Base-by-base conservation (phyloP, 2,329 filamentous ascomycete species). In the Tolypocladium tropicale region DNA sequence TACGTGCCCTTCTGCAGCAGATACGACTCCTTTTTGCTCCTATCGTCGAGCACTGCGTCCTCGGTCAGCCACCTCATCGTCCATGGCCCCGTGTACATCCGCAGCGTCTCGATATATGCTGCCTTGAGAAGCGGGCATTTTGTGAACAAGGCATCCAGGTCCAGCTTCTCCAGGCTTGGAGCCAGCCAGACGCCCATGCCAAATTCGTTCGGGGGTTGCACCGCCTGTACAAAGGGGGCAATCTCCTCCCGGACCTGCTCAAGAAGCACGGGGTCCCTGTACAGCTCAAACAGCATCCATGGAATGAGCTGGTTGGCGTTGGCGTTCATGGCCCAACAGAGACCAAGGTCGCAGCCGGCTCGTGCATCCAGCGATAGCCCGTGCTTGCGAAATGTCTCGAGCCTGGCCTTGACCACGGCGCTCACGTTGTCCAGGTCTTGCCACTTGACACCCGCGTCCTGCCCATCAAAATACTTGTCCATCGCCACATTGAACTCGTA, bases 221-320 rank as follows among this genome's bases (percentile, higher is more conserved):
- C 59, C 6, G 67, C 61, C 12, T 63, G 55, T 16, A 73, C 60
- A 39, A 62, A 67, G 0, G 68, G 67, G 9, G 64, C 65, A 54
- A 76, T 66, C 59, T 76, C 74, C 3, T 70, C 66, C 16, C 70
- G 69, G 30, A 77, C 64, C 28, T 71, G 66, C 33, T 63, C 64
- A 1, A 76, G 64, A 3, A 76, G 67, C 12, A 71, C 65, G 0
- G 67, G 62, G 25, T 76, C 72, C 11, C 69, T 67, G 56, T 69
- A 70, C 11, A 76, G 63, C 53, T 76, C 71, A 54, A 70, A 70
- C 0, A 77, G 60, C 60, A 75, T 66, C 75, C 75, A 78, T 6
- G 68, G 66, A 4, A 70, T 64, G 33, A 75, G 63, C 1, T 68
- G 65, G 34, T 73, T 68, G 2, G 72, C 66, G 55, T 73, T 73